Evolutionary conservation across 2,329 filamentous ascomycete species (phyloP).

Genomic region (Didymella segeticola): DNA sequence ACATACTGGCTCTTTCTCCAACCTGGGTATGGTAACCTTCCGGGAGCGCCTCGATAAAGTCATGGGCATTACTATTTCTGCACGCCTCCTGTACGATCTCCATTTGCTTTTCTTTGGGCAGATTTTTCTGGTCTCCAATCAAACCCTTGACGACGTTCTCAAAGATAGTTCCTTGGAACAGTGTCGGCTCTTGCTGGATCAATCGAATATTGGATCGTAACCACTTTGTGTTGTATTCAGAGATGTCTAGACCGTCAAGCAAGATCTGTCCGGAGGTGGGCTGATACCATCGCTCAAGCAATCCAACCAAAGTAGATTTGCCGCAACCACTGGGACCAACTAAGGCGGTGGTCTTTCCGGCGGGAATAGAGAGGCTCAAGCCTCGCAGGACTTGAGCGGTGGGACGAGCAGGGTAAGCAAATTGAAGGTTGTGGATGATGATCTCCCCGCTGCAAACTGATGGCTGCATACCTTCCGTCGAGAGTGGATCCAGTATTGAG

Average conservation of each 20-base stretch:
- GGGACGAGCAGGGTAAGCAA: conserved; percentile 87
- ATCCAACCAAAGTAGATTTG: conserved; percentile 87
- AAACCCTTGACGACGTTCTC: conserved; percentile 87
- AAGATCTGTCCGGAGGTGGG: conserved; percentile 50
- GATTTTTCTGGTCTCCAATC: conserved; percentile 65
- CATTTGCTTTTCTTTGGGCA: conserved; percentile 3
- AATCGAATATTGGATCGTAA: conserved; percentile 87
- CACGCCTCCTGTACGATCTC: conserved; percentile 8
- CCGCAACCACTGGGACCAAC: conserved; percentile 78
- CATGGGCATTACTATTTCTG: conserved; percentile 80
- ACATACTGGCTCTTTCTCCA: conserved; percentile 67
- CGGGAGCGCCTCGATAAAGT: conserved; percentile 75
- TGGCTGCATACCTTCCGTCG: conserved; percentile 3
- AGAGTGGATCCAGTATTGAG: conserved; percentile 71
- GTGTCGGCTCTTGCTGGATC: conserved; percentile 87
- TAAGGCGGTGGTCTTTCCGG: conserved; percentile 73
- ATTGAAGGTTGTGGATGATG: conserved; percentile 91
- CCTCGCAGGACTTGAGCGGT: conserved; percentile 64
- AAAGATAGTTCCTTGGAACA: conserved; percentile 87
- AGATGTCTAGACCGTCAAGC: conserved; percentile 63
- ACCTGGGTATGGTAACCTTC: conserved; percentile 86
- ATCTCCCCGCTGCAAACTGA: conserved; percentile 74
- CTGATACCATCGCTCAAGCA: conserved; percentile 91
- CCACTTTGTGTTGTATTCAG: conserved; percentile 83
- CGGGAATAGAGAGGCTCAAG: conserved; percentile 55